Percentiles rank a stretch among this genome's conserved stretches.
phyloP scores from a whole-genome alignment of 352 stramenopile species.

The Albugo candida region DNA sequence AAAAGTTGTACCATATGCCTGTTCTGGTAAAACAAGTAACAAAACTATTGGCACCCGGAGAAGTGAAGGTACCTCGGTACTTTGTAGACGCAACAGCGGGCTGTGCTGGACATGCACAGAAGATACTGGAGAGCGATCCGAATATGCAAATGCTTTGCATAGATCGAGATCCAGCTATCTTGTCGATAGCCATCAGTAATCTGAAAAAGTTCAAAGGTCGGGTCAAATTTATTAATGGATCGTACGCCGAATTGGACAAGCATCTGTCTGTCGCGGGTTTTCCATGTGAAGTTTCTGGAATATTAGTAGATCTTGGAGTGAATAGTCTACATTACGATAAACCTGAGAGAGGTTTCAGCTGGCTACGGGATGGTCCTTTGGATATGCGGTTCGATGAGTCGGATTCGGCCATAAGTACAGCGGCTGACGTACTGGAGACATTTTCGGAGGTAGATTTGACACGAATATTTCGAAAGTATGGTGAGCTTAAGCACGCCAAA shows the following conservation, averaged over 20 bases:
- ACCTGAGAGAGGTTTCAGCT: conserved; percentile 45
- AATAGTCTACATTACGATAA: conserved; percentile 75
- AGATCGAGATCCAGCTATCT: conserved; percentile 46
- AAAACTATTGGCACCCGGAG: background rate
- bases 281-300: conserved; percentile 29
- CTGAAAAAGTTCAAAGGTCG: conserved; percentile 23
- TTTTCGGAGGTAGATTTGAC: conserved; percentile 58
- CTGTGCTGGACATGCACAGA: conserved; percentile 44
- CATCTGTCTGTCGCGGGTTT: conserved; percentile 24
- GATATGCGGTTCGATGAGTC: conserved; percentile 67
- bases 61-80: conserved; percentile 9
- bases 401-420: conserved; percentile 12
- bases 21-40: background rate
- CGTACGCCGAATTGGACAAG: conserved; percentile 26
- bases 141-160: conserved; percentile 48
- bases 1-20: no score
- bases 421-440: conserved; percentile 43
- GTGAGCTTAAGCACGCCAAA: conserved; percentile 42
- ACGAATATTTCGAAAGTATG: conserved; percentile 41
- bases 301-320: conserved; percentile 57
- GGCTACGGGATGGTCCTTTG: conserved; percentile 43
- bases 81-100: conserved; percentile 61
- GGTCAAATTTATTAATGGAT: conserved; percentile 33
- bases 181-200: conserved; percentile 28
- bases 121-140: conserved; percentile 25